Evolutionary conservation across 2,329 filamentous ascomycete species (phyloP), one percentile per base, ranked within the genome.

Genomic region (Chrysoporthe austroafricana): DNA sequence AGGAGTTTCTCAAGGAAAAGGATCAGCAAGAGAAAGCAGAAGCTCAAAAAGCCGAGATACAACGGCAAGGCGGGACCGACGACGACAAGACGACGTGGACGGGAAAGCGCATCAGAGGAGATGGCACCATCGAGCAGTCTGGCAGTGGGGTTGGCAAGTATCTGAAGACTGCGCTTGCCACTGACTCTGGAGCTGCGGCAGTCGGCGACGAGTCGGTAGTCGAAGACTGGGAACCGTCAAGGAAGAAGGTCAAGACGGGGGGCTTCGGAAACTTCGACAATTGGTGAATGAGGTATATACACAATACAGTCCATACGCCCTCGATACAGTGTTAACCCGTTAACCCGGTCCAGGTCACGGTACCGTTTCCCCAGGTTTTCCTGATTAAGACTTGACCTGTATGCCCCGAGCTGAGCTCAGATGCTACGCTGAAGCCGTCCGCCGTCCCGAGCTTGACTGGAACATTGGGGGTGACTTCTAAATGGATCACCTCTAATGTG

Each of bases 61-160:
- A 83, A 74, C 81, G 82, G 66, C 82, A 84, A 64, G 93, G 92
- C 39, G 92, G 91, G 2, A 91, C 89, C 1, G 95, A 96, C 64
- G 95, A 97, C 75, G 94, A 98, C 74, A 88, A 88, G 76, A 90
- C 92, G 2, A 99, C 96, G 3, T 99, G 96, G 96, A 98, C 96
- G 3, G 96, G 96, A 3, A 99, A 98, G 81, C 84, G 94, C 52
- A 88, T 99, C 62, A 84, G 94, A 36, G 85, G 83, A 1, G 88
- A 91, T 73, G 91, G 89, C 0, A 87, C 83, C 0, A 82, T 88
- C 1, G 77, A 75, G 16, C 79, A 79, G 39, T 77, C 78, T 16
- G 78, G 78, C 13, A 81, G 80, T 7, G 80, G 79, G 4, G 88
- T 89, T 14, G 96, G 95, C 8, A 97, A 95, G 78, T 98, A 98